Percentiles rank a stretch among this genome's conserved stretches.
phyloP scores from a whole-genome alignment of 441 rosid species.

The Caryocar brasiliense region DNA sequence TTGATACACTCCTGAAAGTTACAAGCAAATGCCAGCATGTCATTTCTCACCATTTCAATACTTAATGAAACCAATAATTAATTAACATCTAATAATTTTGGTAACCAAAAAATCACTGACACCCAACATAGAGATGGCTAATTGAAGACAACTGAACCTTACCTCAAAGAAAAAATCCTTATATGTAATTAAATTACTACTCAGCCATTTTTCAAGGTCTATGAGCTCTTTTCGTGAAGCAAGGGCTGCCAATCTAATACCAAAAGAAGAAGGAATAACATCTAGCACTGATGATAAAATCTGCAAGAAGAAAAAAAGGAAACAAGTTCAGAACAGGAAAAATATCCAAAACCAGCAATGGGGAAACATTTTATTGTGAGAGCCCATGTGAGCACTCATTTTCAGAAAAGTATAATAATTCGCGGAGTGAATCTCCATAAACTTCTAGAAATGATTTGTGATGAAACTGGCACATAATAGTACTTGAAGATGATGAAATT shows the following conservation, averaged over 20 bases:
- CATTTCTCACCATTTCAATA: conserved; percentile 5
- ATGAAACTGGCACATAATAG: background rate
- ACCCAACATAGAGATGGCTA: background rate
- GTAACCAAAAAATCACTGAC: background rate
- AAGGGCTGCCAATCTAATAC: conserved; percentile 71
- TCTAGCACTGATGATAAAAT: conserved; percentile 62
- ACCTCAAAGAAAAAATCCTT: conserved; percentile 86
- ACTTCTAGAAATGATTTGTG: background rate
- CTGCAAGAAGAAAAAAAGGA: conserved; percentile 30
- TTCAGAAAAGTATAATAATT: too few species aligned
- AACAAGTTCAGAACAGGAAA: background rate
- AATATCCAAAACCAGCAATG: background rate
- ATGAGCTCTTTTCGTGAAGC: conserved; percentile 68
- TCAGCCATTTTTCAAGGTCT: conserved; percentile 88
- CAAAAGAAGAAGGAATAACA: conserved; percentile 56
- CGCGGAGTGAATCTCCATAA: background rate
- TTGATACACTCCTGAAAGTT: conserved; percentile 76
- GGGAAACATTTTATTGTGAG: background rate
- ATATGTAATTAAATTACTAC: conserved; percentile 39
- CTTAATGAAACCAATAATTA: too few species aligned
- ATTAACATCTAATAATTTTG: too few species aligned
- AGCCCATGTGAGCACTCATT: too few species aligned
- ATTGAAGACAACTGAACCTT: background rate
- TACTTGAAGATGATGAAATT: too few species aligned
- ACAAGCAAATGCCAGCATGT: conserved; percentile 15